These are phyloP conservation scores for Takashimella tepidaria DNA, from an alignment of 1,284 basidiomycete species.

Conservation along the genomic window DNA sequence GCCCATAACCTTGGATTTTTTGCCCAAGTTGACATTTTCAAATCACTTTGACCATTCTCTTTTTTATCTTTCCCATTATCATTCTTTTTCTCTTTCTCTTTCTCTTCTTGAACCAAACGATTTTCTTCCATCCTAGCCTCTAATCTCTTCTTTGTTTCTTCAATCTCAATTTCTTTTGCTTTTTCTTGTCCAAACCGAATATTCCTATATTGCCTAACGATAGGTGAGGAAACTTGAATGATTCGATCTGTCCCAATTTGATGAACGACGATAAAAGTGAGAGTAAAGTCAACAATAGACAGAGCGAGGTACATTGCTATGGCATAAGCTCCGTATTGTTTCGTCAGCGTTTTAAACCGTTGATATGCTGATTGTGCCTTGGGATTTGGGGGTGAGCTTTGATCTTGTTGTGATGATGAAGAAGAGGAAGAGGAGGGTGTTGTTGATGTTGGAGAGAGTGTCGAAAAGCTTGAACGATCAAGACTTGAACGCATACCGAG, in stretches of 20 bases:
- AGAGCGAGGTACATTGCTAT: slow-evolving; percentile 76
- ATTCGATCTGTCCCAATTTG: slow-evolving; percentile 87
- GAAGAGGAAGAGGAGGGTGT: neutral
- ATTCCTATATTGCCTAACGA: slow-evolving; percentile 50
- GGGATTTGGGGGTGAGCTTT: neutral
- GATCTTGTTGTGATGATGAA: neutral
- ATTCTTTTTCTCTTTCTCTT: slow-evolving; percentile 13
- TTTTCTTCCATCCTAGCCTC: too few relatives aligned
- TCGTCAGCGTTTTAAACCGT: slow-evolving; percentile 77
- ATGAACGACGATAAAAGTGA: slow-evolving; percentile 80
- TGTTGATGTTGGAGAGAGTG: neutral
- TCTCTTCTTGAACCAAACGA: slow-evolving; percentile 33
- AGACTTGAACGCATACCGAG: neutral
- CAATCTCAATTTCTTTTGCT: slow-evolving; percentile 14
- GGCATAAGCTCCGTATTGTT: slow-evolving; percentile 88
- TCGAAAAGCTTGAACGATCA: neutral
- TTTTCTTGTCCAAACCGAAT: slow-evolving; percentile 34
- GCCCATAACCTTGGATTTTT: slow-evolving; percentile 58
- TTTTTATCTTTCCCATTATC: slow-evolving; percentile 27
- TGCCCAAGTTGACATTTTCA: slow-evolving; percentile 12
- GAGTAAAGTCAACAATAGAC: slow-evolving; percentile 67
- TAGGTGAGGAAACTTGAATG: slow-evolving; percentile 58
- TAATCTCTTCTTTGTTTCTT: slow-evolving; percentile 20
- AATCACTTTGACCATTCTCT: slow-evolving; percentile 10
- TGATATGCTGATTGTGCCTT: slow-evolving; percentile 23